Evolutionary conservation across 2,329 filamentous ascomycete species (phyloP).

Genomic region (Stromatinia cepivora): DNA sequence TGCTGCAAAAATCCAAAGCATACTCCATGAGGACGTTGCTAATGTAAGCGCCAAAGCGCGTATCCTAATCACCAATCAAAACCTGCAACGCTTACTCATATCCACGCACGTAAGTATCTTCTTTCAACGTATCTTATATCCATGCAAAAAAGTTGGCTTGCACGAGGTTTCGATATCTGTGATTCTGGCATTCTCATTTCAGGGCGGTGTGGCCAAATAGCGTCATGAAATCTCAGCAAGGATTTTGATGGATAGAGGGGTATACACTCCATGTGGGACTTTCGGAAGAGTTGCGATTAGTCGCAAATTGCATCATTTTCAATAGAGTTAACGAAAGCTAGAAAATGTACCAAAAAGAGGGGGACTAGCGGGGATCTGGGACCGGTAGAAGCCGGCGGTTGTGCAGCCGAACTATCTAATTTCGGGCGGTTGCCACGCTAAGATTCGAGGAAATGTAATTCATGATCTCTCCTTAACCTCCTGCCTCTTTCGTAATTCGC

Average conservation of each 20-base stretch:
- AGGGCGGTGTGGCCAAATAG: too few relatives aligned
- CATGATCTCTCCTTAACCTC: not conserved
- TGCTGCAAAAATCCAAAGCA: not conserved
- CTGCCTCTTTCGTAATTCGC: not conserved
- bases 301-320: conserved; percentile 3
- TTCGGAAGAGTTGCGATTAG: not conserved
- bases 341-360: not conserved
- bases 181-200: too few relatives aligned
- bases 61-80: not conserved
- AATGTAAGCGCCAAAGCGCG: not conserved
- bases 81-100: not conserved
- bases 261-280: not conserved
- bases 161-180: not conserved
- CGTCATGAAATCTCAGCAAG: not conserved
- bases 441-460: not conserved
- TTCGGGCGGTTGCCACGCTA: too few relatives aligned
- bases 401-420: not conserved
- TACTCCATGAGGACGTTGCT: not conserved
- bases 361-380: not conserved
- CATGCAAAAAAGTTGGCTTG: not conserved
- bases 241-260: not conserved
- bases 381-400: not conserved
- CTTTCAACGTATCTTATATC: not conserved
- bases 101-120: not conserved
- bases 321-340: not conserved